These are phyloP conservation scores for Metarhizium robertsii DNA, from an alignment of 2,329 filamentous ascomycete genomes.

Conservation along the genomic window DNA sequence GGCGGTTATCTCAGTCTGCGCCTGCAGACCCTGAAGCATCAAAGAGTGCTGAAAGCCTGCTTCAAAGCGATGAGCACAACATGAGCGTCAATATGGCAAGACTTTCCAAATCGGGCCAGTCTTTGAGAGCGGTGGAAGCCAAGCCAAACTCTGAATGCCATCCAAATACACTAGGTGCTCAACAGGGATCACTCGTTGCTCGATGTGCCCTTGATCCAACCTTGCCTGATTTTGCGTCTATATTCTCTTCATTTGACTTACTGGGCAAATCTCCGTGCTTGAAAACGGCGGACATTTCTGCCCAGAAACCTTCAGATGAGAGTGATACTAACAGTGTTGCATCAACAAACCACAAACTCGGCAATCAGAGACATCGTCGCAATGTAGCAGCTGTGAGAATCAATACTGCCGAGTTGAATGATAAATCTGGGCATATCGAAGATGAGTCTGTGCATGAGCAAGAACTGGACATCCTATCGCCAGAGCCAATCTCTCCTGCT, in stretches of 20 bases:
- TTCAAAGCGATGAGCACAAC: not conserved
- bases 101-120: not conserved
- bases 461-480: conserved; percentile 29
- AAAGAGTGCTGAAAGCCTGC: not conserved
- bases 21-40: not conserved
- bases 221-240: conserved; percentile 18
- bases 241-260: conserved; percentile 18
- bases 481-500: conserved; percentile 38
- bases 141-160: not conserved
- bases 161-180: not conserved
- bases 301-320: not conserved
- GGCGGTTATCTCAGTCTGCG: not conserved
- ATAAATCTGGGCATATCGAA: conserved; percentile 2
- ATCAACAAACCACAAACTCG: not conserved
- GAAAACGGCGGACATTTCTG: conserved; percentile 8
- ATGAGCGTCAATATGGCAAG: not conserved
- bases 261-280: conserved; percentile 15
- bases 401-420: conserved; percentile 7
- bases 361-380: conserved; percentile 14
- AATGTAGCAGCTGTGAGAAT: conserved; percentile 16
- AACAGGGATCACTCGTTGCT: not conserved
- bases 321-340: conserved; percentile 2
- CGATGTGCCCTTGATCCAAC: conserved; percentile 13
- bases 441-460: conserved; percentile 4
- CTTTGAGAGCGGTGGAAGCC: not conserved